Evolutionary conservation across 768 basidiomycete genomes (phyloP).

Genomic region (Dioszegia aurantiaca): DNA sequence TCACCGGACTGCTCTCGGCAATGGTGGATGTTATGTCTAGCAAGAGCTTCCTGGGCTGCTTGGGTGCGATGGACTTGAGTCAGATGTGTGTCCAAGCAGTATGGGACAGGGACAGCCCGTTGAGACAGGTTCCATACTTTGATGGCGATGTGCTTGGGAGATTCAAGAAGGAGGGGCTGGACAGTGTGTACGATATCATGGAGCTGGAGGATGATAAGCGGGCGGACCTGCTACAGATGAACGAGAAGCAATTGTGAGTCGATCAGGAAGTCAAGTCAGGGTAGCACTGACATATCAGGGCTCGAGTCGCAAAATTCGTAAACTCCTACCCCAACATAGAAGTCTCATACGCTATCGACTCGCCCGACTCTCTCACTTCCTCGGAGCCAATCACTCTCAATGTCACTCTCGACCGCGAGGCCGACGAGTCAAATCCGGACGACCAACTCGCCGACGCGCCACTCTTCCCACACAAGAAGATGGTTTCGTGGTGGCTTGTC

Average conservation of each 20-base stretch:
- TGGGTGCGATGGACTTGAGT: conserved; percentile 94
- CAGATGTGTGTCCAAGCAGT: conserved; percentile 99
- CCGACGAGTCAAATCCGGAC: conserved; percentile 61
- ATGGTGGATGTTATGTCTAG: conserved; percentile 98
- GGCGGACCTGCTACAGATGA: conserved; percentile 77
- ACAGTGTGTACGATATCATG: conserved; percentile 95
- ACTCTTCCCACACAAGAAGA: conserved; percentile 83
- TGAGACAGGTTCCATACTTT: conserved; percentile 96
- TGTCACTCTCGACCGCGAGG: conserved; percentile 75
- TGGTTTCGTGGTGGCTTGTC: conserved; percentile 97
- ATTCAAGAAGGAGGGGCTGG: conserved; percentile 75
- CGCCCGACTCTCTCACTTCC: conserved; percentile 78
- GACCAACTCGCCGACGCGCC: conserved; percentile 89
- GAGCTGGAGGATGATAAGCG: conserved; percentile 94
- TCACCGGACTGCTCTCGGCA: conserved; percentile 83
- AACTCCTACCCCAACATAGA: conserved; percentile 98
- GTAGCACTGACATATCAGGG: conserved; percentile 56
- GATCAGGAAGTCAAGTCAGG: not conserved
- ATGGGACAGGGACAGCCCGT: conserved; percentile 94
- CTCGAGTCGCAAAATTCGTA: conserved; percentile 91
- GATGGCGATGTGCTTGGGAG: conserved; percentile 81
- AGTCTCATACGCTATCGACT: conserved; percentile 75
- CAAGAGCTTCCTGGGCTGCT: conserved; percentile 88
- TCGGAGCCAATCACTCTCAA: conserved; percentile 77
- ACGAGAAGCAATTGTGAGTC: conserved; percentile 76